Evolutionary conservation across 768 basidiomycete genomes (phyloP).

Genomic region (Naematelia encephala): DNA sequence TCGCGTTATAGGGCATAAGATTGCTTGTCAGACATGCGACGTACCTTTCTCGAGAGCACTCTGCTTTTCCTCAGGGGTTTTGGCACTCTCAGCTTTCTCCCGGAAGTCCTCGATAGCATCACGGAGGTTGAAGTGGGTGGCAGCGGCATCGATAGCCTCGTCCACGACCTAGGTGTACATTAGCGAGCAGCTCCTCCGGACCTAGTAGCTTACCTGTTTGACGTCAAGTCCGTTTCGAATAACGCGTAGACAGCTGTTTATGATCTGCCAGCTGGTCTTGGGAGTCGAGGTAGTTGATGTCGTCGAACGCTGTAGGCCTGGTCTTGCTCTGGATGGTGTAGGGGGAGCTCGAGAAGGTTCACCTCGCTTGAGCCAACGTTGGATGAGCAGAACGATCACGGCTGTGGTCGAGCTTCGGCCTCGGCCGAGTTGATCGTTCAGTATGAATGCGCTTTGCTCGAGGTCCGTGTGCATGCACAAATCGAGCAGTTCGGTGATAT

Average conservation of each 20-base stretch:
- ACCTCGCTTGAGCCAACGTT: constrained; percentile 64
- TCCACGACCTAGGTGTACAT: constrained; percentile 40
- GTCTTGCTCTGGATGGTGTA: constrained; percentile 9
- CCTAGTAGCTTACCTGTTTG: constrained; percentile 57
- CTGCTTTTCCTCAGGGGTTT: constrained; percentile 67
- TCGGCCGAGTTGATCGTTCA: constrained; percentile 89
- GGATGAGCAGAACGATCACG: constrained; percentile 76
- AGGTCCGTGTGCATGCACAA: constrained; percentile 68
- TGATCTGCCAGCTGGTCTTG: constrained; percentile 54
- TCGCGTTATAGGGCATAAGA: constrained; percentile 5
- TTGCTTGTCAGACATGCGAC: constrained; percentile 11
- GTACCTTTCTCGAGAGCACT: constrained; percentile 68
- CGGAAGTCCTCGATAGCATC: constrained; percentile 84
- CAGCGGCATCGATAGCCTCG: constrained; percentile 73
- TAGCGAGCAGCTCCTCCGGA: constrained; percentile 6
- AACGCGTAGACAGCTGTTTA: constrained; percentile 80
- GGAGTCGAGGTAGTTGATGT: constrained; percentile 2
- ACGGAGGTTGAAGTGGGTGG: constrained; percentile 75
- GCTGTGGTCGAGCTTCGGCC: constrained; percentile 90
- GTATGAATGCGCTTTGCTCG: constrained; percentile 67
- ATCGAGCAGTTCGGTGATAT: constrained; percentile 59
- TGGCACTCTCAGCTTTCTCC: constrained; percentile 69
- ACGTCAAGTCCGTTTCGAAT: constrained; percentile 80
- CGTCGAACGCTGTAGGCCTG: constrained; percentile 4
- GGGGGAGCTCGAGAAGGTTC: neutral